These are phyloP conservation scores for Brassica napus DNA, from an alignment of 345 rosid species.

Conservation along the genomic window DNA sequence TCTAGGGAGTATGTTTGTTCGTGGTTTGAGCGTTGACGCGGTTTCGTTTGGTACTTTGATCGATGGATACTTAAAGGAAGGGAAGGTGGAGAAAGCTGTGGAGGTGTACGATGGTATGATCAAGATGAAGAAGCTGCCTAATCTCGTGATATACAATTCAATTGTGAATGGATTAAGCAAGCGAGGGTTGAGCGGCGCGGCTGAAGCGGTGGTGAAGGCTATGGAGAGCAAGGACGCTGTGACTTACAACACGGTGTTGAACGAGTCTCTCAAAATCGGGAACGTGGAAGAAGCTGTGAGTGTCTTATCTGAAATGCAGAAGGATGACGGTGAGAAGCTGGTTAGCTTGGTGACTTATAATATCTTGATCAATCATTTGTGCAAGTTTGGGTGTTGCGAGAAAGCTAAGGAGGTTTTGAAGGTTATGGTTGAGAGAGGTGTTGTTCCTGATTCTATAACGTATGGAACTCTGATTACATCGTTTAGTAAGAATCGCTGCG, in stretches of 20 bases:
- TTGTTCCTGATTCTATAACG: constrained; percentile 53
- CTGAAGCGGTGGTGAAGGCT: too few relatives aligned
- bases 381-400: constrained; percentile 55
- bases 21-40: constrained; percentile 51
- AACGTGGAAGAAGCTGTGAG: constrained; percentile 44
- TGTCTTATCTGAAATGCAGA: constrained; percentile 43
- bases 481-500: constrained; percentile 41
- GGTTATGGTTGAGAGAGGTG: constrained; percentile 46
- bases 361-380: constrained; percentile 54
- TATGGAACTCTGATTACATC: constrained; percentile 52
- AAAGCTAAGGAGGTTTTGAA: constrained; percentile 52
- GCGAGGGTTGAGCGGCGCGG: too few relatives aligned
- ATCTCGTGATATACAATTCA: constrained; percentile 55
- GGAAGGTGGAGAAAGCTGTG: constrained; percentile 54
- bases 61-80: constrained; percentile 59
- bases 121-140: constrained; percentile 44
- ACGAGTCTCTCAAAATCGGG: constrained; percentile 46
- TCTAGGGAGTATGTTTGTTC: constrained; percentile 56
- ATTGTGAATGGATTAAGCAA: constrained; percentile 4
- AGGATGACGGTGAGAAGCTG: constrained; percentile 16
- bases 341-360: constrained; percentile 53
- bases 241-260: constrained; percentile 57
- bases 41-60: constrained; percentile 67
- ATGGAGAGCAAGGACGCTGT: constrained; percentile 41
- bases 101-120: constrained; percentile 47